Conservation (phyloP, 1,139 yeast species). For the Candida smagusa region DNA sequence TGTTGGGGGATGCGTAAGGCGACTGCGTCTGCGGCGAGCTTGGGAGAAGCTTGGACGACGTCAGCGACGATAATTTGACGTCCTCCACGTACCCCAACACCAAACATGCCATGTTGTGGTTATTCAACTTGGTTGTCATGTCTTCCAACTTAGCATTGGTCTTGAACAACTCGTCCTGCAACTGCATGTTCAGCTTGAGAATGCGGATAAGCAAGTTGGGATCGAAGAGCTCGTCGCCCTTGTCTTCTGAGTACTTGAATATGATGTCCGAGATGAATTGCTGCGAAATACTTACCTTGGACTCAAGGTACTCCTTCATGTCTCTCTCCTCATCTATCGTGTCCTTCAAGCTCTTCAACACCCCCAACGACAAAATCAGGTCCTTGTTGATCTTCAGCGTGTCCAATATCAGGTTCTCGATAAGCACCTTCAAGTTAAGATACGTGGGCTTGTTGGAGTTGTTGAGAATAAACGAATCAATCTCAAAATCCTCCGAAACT, state of each 20-base stretch:
- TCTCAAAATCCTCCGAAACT: constrained; percentile 13
- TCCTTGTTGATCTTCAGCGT: constrained; percentile 35
- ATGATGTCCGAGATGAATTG: constrained; percentile 33
- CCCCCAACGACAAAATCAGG: constrained; percentile 31
- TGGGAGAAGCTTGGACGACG: constrained; percentile 1
- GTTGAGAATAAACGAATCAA: constrained; percentile 17
- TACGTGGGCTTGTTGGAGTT: constrained; percentile 26
- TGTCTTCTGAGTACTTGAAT: constrained; percentile 12
- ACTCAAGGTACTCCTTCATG: constrained; percentile 28
- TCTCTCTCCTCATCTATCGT: constrained; percentile 31
- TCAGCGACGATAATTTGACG: constrained; percentile 22
- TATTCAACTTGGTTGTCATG: constrained; percentile 26
- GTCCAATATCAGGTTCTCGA: constrained; percentile 45
- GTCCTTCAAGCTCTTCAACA: constrained; percentile 28
- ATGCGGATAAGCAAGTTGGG: constrained; percentile 27
- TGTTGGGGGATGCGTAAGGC: constrained; percentile 10
- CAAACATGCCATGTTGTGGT: constrained; percentile 44
- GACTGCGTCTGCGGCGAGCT: constrained; percentile 4
- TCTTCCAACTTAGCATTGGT: constrained; percentile 31
- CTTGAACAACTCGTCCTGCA: constrained; percentile 30
- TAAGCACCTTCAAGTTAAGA: constrained; percentile 40
- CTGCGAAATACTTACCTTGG: constrained; percentile 33
- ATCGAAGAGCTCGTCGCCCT: constrained; percentile 18
- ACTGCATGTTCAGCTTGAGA: constrained; percentile 30
- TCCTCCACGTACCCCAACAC: constrained; percentile 47